A percentile compares a stretch with the other conserved stretches of the same genome.
Conservation (phyloP, 805 yeast species). For the Allodekkera sacchari region DNA sequence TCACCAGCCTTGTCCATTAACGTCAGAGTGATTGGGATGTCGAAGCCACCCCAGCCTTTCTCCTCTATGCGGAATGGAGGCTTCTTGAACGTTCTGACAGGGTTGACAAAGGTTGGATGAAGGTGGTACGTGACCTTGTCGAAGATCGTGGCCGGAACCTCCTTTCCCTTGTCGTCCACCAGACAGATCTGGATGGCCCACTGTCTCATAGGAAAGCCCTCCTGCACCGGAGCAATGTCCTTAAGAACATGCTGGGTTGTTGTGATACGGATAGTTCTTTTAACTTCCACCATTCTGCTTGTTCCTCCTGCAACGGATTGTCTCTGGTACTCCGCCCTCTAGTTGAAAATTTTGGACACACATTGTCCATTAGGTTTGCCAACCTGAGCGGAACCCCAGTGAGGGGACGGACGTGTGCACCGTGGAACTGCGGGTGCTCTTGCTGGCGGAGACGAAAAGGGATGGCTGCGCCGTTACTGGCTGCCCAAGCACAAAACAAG, state of each 20-base stretch:
- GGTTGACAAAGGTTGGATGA: constrained; percentile 92
- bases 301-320: too few relatives aligned
- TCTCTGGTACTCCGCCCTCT: too few relatives aligned
- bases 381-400: too few relatives aligned
- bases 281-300: constrained; percentile 51
- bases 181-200: constrained; percentile 79
- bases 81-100: constrained; percentile 70
- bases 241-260: constrained; percentile 77
- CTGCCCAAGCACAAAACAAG: too few relatives aligned
- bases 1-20: constrained; percentile 85
- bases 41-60: constrained; percentile 98
- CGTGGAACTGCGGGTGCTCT: too few relatives aligned
- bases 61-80: constrained; percentile 85
- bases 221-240: constrained; percentile 78
- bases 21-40: constrained; percentile 70
- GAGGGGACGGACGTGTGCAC: too few relatives aligned
- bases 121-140: constrained; percentile 90
- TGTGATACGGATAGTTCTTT: constrained; percentile 81
- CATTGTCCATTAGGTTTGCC: too few relatives aligned
- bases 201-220: constrained; percentile 87
- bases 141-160: constrained; percentile 76
- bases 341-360: too few relatives aligned
- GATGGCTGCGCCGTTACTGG: too few relatives aligned
- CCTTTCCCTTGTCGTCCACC: constrained; percentile 73
- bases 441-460: too few relatives aligned